Evolutionary conservation across 2,329 filamentous ascomycete species (phyloP).

Genomic region (Aureobasidium sp.): DNA sequence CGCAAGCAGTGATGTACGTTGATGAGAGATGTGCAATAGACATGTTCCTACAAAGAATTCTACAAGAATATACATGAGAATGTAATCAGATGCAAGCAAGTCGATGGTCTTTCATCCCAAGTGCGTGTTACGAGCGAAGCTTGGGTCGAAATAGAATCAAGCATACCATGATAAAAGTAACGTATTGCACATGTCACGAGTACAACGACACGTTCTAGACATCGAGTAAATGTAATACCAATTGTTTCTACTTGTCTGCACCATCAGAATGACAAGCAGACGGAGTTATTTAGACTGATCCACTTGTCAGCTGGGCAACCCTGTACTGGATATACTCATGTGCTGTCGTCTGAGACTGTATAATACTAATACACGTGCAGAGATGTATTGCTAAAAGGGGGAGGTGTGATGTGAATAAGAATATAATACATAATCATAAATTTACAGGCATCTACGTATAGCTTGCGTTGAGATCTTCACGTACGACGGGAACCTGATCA

Average conservation of each 20-base stretch:
- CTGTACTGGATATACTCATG: neutral
- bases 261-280: neutral
- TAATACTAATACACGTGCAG: neutral
- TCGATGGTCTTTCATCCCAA: too few species aligned
- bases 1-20: neutral
- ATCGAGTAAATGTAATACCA: too few species aligned
- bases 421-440: neutral
- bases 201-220: too few species aligned
- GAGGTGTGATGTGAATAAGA: neutral
- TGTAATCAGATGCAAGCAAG: too few species aligned
- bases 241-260: neutral
- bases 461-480: neutral
- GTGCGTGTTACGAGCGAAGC: neutral
- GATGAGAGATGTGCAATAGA: neutral
- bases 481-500: conserved; percentile 32
- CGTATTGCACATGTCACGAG: neutral
- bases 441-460: neutral
- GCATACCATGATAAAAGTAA: neutral
- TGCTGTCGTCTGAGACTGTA: too few species aligned
- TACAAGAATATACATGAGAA: neutral
- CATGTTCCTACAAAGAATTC: too few species aligned
- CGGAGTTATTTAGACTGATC: too few species aligned
- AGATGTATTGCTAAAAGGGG: neutral
- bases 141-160: neutral
- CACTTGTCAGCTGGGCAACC: neutral